phyloP scores from a whole-genome alignment of 768 basidiomycete species.

The Pholiota molesta region DNA sequence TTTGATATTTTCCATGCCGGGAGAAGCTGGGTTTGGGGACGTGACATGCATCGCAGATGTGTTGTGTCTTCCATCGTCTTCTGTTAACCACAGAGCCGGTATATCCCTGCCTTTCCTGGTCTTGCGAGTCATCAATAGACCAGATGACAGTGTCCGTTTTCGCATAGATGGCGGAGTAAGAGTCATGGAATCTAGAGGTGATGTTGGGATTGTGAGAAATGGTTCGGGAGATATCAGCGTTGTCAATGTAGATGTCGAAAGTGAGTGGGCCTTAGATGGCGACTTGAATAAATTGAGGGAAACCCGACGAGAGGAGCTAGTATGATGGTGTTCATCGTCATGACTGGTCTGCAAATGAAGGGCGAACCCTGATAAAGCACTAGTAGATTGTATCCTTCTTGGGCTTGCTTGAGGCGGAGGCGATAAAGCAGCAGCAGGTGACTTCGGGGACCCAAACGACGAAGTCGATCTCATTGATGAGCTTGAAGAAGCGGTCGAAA shows the following conservation, averaged over 20 bases:
- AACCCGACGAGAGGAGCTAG: not conserved
- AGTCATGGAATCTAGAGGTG: not conserved
- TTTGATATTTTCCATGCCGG: conserved; percentile 41
- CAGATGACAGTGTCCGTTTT: conserved; percentile 6
- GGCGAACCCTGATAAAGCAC: conserved; percentile 15
- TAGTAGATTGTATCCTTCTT: conserved; percentile 27
- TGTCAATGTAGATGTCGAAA: not conserved
- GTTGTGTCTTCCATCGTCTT: not conserved
- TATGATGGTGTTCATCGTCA: not conserved
- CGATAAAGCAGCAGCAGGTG: not conserved
- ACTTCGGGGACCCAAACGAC: not conserved
- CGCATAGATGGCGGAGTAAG: conserved; percentile 12
- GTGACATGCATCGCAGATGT: not conserved
- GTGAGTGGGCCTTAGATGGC: not conserved
- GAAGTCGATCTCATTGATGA: conserved; percentile 15
- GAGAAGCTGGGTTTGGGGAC: conserved; percentile 24
- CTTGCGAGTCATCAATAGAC: not conserved
- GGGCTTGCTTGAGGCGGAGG: conserved; percentile 13
- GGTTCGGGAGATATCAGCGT: not conserved
- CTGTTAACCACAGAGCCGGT: conserved; percentile 14
- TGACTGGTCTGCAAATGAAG: conserved; percentile 7
- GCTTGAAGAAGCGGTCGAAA: conserved; percentile 13
- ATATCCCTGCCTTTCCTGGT: not conserved
- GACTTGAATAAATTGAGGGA: not conserved
- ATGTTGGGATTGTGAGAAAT: not conserved